A percentile compares a stretch with the other conserved stretches of the same genome.
phyloP scores from a whole-genome alignment of 2,329 filamentous ascomycete genomes.

The Bipolaris zeicola region DNA sequence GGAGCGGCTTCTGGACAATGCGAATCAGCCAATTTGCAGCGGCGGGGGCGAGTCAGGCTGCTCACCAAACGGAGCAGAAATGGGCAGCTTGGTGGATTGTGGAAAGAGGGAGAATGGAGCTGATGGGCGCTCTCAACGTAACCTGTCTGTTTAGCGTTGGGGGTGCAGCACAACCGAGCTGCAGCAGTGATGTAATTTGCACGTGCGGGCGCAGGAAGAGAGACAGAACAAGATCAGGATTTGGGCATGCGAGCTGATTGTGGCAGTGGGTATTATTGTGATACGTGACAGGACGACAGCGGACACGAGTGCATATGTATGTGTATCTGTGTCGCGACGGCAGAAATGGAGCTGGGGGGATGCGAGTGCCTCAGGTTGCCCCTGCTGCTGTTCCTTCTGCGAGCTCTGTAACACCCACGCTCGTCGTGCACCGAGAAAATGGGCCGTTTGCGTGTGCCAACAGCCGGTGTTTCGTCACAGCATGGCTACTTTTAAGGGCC shows the following conservation, averaged over 20 bases:
- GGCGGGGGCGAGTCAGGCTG: neutral
- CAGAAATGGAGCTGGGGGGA: neutral
- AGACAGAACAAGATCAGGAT: slow-evolving; percentile 13
- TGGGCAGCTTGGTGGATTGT: slow-evolving; percentile 12
- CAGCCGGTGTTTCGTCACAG: neutral
- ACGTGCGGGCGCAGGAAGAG: slow-evolving; percentile 33
- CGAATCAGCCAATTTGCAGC: slow-evolving; percentile 1
- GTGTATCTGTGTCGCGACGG: slow-evolving; percentile 2
- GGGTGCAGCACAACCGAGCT: slow-evolving; percentile 25
- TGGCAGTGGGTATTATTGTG: neutral
- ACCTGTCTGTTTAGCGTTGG: slow-evolving; percentile 20
- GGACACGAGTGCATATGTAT: neutral
- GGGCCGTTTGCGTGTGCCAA: slow-evolving; percentile 2
- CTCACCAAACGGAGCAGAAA: slow-evolving; percentile 10
- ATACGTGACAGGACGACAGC: neutral
- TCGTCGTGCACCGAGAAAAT: neutral
- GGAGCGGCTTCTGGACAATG: slow-evolving; percentile 6
- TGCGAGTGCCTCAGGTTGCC: slow-evolving; percentile 10
- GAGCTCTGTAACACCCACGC: neutral
- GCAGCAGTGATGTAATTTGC: slow-evolving; percentile 35
- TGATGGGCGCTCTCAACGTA: slow-evolving; percentile 14
- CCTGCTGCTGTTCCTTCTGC: slow-evolving; percentile 1
- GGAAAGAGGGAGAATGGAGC: slow-evolving; percentile 18
- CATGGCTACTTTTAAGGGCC: neutral
- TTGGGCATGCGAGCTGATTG: slow-evolving; percentile 5